These are phyloP conservation scores for Grosmannia clavigera DNA, from an alignment of 2,329 filamentous ascomycete species.

Conservation along the genomic window DNA sequence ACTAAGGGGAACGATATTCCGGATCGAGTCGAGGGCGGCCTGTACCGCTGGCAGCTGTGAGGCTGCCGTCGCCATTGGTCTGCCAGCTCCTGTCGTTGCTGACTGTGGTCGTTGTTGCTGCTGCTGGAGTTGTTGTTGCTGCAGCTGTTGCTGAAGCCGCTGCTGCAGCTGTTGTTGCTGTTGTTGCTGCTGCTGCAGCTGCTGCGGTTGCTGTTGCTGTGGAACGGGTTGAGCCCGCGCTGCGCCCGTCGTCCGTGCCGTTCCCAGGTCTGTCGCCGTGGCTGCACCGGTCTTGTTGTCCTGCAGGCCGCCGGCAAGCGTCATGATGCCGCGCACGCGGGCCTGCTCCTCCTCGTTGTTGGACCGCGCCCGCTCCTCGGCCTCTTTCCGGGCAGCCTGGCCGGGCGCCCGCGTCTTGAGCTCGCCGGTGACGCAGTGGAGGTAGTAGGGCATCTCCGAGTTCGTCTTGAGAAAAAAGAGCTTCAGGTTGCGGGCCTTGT, in stretches of 20 bases:
- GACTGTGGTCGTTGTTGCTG: background rate
- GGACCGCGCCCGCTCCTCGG: slow-evolving; percentile 48
- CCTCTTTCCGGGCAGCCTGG: slow-evolving; percentile 56
- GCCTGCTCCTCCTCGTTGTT: slow-evolving; percentile 48
- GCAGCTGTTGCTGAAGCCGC: background rate
- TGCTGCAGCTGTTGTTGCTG: background rate
- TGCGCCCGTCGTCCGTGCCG: background rate
- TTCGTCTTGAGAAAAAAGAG: slow-evolving; percentile 86
- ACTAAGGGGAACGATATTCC: background rate
- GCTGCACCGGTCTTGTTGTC: slow-evolving; percentile 16
- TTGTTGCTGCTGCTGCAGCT: background rate
- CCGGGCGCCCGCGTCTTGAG: slow-evolving; percentile 73
- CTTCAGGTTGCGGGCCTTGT: slow-evolving; percentile 83
- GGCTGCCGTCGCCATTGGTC: background rate
- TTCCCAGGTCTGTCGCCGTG: background rate
- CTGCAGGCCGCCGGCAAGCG: slow-evolving; percentile 39
- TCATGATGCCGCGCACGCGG: slow-evolving; percentile 47
- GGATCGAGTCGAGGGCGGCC: background rate
- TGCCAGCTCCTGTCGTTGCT: background rate
- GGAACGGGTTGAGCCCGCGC: background rate
- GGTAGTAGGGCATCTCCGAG: slow-evolving; percentile 78
- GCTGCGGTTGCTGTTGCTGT: background rate
- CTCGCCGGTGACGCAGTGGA: slow-evolving; percentile 81
- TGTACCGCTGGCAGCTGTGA: background rate
- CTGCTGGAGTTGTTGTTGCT: background rate